Evolutionary conservation across 768 basidiomycete genomes (phyloP), one percentile per base, ranked within the genome.

Genomic region (Lyophyllum decastes): DNA sequence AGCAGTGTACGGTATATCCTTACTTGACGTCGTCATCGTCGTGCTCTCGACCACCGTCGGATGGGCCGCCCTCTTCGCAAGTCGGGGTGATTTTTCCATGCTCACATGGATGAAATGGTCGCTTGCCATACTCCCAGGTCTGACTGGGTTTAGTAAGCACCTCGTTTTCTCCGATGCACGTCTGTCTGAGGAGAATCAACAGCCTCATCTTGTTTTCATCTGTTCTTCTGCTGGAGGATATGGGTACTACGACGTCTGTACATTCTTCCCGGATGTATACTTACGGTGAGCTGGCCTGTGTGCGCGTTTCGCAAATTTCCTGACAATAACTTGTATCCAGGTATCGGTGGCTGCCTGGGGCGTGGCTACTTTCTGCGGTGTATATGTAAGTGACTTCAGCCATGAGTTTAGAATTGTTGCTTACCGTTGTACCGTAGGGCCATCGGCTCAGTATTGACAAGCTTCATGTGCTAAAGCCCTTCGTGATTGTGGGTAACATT

Each of bases 211-310:
- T 48, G 55, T 40, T 55, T 64, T 52, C 63, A 60, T 41, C 21
- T 58, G 12, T 68, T 68, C 49, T 68, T 64, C 38, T 65, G 60
- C 27, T 68, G 67, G 67, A 62, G 67, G 34, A 68, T 66, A 6
- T 61, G 60, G 53, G 54, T 62, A 30, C 55, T 68, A 8, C 61
- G 60, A 5, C 41, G 52, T 6, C 49, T 58, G 6, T 45, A 53
- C 17, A 33, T 63, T 17, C 35, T 64, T 26, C 59, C 63, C 19
- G 49, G 57, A 17, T 40, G 54, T 33, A 57, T 61, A 8, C 33
- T 53, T 14, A 40, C 50, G 12, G 60, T 57, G 34, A 44, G 47
- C 48, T n/a, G 50, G 16, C n/a, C 12, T 30, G 14, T 40, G n/a
- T 26, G 6, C 30, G 5, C 30, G 30, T 6, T 33, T 33, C 11